Base-by-base conservation (phyloP, 441 rosid genomes). In the Aleurites moluccanus region DNA sequence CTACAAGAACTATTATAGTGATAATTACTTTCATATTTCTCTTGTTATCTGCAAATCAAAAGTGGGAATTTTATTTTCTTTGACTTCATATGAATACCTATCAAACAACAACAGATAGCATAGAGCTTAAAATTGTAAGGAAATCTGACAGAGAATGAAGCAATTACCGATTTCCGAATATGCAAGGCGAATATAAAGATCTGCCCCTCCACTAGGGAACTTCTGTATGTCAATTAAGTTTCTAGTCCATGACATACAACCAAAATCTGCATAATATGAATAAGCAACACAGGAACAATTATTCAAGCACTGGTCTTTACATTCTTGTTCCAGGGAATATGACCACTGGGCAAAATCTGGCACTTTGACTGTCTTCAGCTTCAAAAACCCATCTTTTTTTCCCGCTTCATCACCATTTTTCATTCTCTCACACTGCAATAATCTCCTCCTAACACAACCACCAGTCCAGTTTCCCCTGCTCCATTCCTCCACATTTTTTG, bases 211-310 rank as follows among this genome's bases (percentile, higher is more conserved):
- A 47, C 27, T 70, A 59, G 83, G 30, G 57, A 77, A 80, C 18
- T 79, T 72, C 64, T 83, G 89, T 27, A 81, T 59, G 67, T 90
- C 88, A 69, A 80, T 71, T 53, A 86, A 76, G 63, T 35, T 60
- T 67, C 42, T 76, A 23, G 62, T 84, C 94, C 94, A 88, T 56
- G 50, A 21, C 85, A 85, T 77, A 59, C 89, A 90, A 20, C 92
- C 88, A 3, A 85, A 64, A n/a, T 84, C 85, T 20, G 59, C 30
- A 38, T 77, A 78, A 76, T 77, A 86, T 57, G 88, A 84, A 64
- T 85, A 87, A 28, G 92, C 90, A 14, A 83, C 64, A 67, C 88
- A 90, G 10, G 90, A 85, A 81, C 94, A 86, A 78, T 82, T 88
- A 27, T 25, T 73, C 76, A 75, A 71, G 73, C 91, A 88, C 30